phyloP scores from a whole-genome alignment of 106 monocot species.

The Posidonia australis region DNA sequence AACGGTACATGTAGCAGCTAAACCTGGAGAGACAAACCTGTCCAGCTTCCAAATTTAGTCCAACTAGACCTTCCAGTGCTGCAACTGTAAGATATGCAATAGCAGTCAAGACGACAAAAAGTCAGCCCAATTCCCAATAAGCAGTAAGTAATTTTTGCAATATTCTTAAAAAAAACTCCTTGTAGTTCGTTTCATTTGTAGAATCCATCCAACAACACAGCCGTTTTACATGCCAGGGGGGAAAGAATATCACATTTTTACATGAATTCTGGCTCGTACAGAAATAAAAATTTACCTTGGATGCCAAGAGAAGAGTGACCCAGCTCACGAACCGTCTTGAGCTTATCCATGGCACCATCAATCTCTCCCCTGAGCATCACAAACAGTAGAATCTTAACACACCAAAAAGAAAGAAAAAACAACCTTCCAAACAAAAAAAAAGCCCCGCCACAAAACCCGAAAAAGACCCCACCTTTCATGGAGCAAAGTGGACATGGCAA shows the following conservation, averaged over 20 bases:
- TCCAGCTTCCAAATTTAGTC: conserved; percentile 52
- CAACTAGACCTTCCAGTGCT: conserved; percentile 64
- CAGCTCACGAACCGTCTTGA: conserved; percentile 37
- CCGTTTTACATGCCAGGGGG: not conserved
- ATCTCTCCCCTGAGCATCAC: conserved; percentile 37
- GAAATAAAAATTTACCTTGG: conserved; percentile 33
- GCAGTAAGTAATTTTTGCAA: too few species aligned
- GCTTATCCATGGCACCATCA: conserved; percentile 74
- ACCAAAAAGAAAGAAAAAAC: not conserved
- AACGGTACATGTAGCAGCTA: not conserved
- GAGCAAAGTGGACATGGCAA: conserved; percentile 21
- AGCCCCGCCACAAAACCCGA: not conserved
- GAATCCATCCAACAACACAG: not conserved
- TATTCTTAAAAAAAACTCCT: too few species aligned
- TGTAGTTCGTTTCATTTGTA: not conserved
- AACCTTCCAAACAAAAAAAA: too few species aligned
- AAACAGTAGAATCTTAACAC: not conserved
- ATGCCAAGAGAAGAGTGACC: conserved; percentile 24
- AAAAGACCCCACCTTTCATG: conserved; percentile 7
- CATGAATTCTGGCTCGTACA: not conserved
- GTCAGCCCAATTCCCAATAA: not conserved
- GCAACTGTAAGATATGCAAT: conserved; percentile 52
- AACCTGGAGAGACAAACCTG: conserved; percentile 32
- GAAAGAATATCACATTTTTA: not conserved
- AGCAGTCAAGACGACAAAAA: not conserved